These are phyloP conservation scores for Fonsecaea pedrosoi DNA, from an alignment of 2,329 filamentous ascomycete species.

Conservation along the genomic window DNA sequence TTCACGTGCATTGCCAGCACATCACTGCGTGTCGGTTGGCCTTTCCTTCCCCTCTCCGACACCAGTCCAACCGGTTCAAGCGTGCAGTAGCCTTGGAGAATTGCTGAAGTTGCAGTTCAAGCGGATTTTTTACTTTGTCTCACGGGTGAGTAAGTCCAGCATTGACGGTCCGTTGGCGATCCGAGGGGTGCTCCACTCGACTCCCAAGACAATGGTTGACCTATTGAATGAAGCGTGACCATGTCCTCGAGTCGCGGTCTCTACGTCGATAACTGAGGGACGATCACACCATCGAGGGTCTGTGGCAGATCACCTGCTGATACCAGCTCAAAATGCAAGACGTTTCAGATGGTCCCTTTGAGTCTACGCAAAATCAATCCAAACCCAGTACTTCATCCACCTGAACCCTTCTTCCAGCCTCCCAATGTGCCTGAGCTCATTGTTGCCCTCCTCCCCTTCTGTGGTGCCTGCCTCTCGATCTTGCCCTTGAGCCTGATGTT, in stretches of 20 bases:
- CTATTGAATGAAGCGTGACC: background rate
- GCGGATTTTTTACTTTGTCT: background rate
- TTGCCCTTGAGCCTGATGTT: background rate
- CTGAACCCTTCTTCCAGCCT: conserved; percentile 30
- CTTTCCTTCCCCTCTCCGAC: background rate
- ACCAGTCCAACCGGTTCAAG: background rate
- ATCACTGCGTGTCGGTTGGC: conserved; percentile 5
- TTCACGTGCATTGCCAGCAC: conserved; percentile 21
- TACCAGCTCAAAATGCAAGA: background rate
- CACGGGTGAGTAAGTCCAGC: background rate
- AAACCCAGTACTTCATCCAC: conserved; percentile 39
- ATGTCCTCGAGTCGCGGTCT: background rate
- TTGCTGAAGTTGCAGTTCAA: conserved; percentile 4
- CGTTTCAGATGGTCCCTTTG: background rate
- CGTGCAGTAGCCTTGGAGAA: conserved; percentile 19
- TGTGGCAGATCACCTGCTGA: background rate
- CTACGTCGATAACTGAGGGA: background rate
- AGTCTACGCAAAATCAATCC: conserved; percentile 36
- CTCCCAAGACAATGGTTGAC: background rate
- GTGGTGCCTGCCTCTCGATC: background rate
- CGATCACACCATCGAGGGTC: background rate
- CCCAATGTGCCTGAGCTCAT: conserved; percentile 18
- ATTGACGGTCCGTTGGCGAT: background rate
- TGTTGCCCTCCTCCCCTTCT: conserved; percentile 1
- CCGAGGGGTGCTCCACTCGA: background rate